A percentile compares a stretch with the other conserved stretches of the same genome.
Evolutionary conservation across 2,329 filamentous ascomycete species (phyloP).

Genomic region (Paramyrothecium roridum): DNA sequence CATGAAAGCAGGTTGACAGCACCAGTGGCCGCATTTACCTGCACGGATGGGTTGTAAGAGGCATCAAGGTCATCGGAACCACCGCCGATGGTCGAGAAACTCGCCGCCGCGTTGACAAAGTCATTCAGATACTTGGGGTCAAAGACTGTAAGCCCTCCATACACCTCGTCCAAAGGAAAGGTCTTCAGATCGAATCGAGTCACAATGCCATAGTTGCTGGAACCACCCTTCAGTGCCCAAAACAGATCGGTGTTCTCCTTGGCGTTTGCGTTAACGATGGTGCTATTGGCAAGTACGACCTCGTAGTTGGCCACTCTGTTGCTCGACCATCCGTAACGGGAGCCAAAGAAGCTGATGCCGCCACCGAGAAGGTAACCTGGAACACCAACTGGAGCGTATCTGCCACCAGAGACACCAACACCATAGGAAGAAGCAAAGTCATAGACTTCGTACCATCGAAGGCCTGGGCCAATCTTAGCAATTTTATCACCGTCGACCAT

Average conservation of each 20-base stretch:
- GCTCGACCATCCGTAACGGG: slow-evolving; percentile 20
- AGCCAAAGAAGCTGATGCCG: slow-evolving; percentile 14
- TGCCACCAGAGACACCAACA: slow-evolving; percentile 10
- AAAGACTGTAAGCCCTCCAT: not conserved
- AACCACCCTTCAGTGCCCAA: slow-evolving; percentile 31
- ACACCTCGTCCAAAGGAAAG: slow-evolving; percentile 8
- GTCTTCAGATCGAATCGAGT: slow-evolving; percentile 24
- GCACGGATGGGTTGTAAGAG: too few relatives aligned
- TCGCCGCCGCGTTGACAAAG: too few relatives aligned
- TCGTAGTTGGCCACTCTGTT: slow-evolving; percentile 30
- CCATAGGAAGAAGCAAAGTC: slow-evolving; percentile 2
- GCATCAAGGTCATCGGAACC: too few relatives aligned
- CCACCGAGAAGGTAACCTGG: slow-evolving; percentile 10
- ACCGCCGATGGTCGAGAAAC: too few relatives aligned
- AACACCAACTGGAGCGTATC: slow-evolving; percentile 12
- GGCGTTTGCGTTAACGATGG: slow-evolving; percentile 32
- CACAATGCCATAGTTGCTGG: slow-evolving; percentile 31
- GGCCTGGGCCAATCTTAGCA: slow-evolving; percentile 10
- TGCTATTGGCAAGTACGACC: slow-evolving; percentile 37
- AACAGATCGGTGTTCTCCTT: slow-evolving; percentile 29
- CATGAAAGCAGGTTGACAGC: not conserved
- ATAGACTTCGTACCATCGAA: slow-evolving; percentile 14
- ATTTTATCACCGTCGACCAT: slow-evolving; percentile 4
- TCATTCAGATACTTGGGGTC: not conserved
- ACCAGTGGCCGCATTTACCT: too few relatives aligned